Evolutionary conservation across 2,329 filamentous ascomycete genomes (phyloP), one percentile per base, ranked within the genome.

Genomic region (Fusarium nodosum): DNA sequence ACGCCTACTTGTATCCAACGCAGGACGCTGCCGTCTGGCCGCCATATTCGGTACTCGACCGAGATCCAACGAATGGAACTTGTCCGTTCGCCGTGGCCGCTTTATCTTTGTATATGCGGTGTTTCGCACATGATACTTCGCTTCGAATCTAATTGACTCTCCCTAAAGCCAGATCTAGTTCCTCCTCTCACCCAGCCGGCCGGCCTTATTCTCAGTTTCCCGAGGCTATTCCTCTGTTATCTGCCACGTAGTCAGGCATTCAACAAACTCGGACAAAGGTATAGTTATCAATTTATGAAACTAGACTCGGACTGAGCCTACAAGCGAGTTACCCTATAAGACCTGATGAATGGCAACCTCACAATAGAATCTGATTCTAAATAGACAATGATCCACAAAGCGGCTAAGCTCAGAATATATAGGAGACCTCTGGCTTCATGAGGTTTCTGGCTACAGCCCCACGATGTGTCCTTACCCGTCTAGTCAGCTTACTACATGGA

Each of bases 21-120:
- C 33, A 31, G 33, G 16, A 34, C 26, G 13, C 33, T 58, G 58
- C 59, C 70, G 42, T 44, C 56, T 68, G 56, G 52, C 72, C 70
- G 70, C 61, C n/a, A 46, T 48, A 51, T 68, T 74, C 68, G 72
- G 68, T 50, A 72, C 66, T 74, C 61, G 68, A 73, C 72, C 68
- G 72, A 74, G 68, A 74, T 56, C 24, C 33, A 41, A 46, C 44
- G 33, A 38, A 66, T 55, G 56, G 51, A 64, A 68, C 53, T 61
- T 71, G 61, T 45, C 58, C 59, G 63, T 53, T 60, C 33, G 16
- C 45, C 24, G 47, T 54, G 42, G 31, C 26, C 28, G 22, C 12
- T 26, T 38, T 24, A 44, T 45, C 42, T 42, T 50, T 56, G 33
- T 26, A 47, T 44, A 24, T 58, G 36, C 34, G 56, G 44, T 50